These are phyloP conservation scores for Sisymbrium altissimum DNA, from an alignment of 345 rosid species.

Conservation along the genomic window DNA sequence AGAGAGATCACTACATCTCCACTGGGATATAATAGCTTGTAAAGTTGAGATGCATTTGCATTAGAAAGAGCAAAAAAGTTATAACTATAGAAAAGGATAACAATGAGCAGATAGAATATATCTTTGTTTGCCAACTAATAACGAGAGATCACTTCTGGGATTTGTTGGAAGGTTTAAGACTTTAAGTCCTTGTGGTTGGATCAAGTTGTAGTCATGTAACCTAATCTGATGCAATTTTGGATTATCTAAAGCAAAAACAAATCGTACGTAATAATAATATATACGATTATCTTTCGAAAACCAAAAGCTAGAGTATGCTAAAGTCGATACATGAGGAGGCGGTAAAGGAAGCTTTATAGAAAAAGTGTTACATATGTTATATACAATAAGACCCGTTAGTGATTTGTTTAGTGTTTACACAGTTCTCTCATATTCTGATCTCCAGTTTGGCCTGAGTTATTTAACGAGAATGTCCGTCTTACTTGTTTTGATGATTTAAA, in stretches of 20 bases:
- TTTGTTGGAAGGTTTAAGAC: not conserved
- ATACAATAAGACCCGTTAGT: not conserved
- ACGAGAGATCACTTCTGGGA: not conserved
- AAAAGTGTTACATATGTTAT: not conserved
- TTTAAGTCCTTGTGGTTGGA: not conserved
- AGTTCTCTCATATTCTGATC: not conserved
- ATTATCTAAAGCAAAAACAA: no score
- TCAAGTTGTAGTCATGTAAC: no score
- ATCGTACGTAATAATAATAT: not conserved
- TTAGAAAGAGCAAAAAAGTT: not conserved
- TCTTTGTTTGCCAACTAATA: not conserved
- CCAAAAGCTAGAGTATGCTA: not conserved
- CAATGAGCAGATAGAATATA: not conserved
- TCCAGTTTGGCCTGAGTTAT: not conserved
- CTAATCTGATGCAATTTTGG: no score
- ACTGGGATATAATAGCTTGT: not conserved
- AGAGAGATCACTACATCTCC: constrained; percentile 7
- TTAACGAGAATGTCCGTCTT: not conserved
- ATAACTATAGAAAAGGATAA: not conserved
- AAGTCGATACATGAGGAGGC: constrained; percentile 11
- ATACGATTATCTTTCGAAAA: not conserved
- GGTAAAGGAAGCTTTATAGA: not conserved
- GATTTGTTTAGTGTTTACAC: not conserved
- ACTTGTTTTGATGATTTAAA: not conserved
- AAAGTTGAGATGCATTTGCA: constrained; percentile 4